These are phyloP conservation scores for Vaccinium corymbosum DNA, from an alignment of 148 eudicot genomes.

Conservation along the genomic window DNA sequence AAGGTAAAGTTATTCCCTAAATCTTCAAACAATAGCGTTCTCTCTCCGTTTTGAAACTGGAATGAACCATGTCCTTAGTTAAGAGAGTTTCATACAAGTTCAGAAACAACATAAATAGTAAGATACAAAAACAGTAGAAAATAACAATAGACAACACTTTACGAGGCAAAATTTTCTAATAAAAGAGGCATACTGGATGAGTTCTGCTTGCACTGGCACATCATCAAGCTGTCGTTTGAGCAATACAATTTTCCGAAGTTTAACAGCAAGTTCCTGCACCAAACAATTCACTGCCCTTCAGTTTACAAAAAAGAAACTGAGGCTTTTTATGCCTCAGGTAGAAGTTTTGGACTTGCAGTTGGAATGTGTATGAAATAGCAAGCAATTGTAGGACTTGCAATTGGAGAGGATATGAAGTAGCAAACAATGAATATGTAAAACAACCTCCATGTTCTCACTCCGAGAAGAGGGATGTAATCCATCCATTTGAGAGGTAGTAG, in stretches of 20 bases:
- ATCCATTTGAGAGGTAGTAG: neutral
- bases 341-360: neutral
- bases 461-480: neutral
- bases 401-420: neutral
- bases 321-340: neutral
- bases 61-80: neutral
- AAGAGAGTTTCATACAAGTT: neutral
- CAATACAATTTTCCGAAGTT: constrained; percentile 40
- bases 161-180: constrained; percentile 2
- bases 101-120: neutral
- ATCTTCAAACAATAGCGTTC: neutral
- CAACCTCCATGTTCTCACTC: neutral
- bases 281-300: neutral
- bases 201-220: constrained; percentile 56
- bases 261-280: constrained; percentile 49
- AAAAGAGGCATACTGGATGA: constrained; percentile 46
- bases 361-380: neutral
- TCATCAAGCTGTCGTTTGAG: constrained; percentile 59
- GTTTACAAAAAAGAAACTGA: neutral
- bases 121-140: neutral
- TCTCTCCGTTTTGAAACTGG: neutral
- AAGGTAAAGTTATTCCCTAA: constrained; percentile 3
- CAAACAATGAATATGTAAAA: neutral
- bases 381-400: neutral
- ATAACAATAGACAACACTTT: neutral